These are phyloP conservation scores for Penicillium nordicum DNA, from an alignment of 2,329 filamentous ascomycete species.

Conservation along the genomic window DNA sequence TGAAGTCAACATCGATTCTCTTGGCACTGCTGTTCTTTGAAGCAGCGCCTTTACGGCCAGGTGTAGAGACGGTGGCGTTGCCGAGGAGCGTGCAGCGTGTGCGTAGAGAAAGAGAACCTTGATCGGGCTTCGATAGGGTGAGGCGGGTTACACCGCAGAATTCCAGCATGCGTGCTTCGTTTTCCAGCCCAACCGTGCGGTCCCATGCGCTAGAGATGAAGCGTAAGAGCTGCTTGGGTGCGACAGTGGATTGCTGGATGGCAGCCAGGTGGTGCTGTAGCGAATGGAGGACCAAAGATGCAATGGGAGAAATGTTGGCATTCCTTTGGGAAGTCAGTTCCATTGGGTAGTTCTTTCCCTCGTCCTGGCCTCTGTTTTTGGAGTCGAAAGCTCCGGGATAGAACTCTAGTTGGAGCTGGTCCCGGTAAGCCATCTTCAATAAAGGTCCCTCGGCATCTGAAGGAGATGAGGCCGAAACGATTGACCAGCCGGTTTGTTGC, in stretches of 20 bases:
- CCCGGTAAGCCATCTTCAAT: slow-evolving; percentile 43
- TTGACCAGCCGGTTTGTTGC: slow-evolving; percentile 44
- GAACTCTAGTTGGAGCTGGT: slow-evolving; percentile 43
- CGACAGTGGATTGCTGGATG: slow-evolving; percentile 34
- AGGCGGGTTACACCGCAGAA: slow-evolving; percentile 45
- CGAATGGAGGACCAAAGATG: slow-evolving; percentile 42
- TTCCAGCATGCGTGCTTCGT: slow-evolving; percentile 45
- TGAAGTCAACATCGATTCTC: slow-evolving; percentile 42
- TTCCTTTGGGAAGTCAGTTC: slow-evolving; percentile 32
- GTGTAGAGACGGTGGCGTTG: slow-evolving; percentile 13
- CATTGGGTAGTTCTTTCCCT: slow-evolving; percentile 29
- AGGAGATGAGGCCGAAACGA: slow-evolving; percentile 35
- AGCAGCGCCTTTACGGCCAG: slow-evolving; percentile 7
- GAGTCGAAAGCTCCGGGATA: slow-evolving; percentile 37
- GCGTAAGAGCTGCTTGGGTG: slow-evolving; percentile 39
- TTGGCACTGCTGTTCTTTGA: slow-evolving; percentile 16
- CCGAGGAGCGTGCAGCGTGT: slow-evolving; percentile 41
- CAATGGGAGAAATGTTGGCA: slow-evolving; percentile 33
- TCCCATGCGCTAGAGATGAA: slow-evolving; percentile 46
- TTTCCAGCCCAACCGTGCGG: slow-evolving; percentile 37
- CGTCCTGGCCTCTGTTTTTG: slow-evolving; percentile 21
- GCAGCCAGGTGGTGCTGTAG: slow-evolving; percentile 38
- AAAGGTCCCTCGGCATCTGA: slow-evolving; percentile 31
- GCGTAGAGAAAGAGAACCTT: slow-evolving; percentile 28
- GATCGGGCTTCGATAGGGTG: slow-evolving; percentile 28